Percentiles rank a stretch among this genome's conserved stretches.
These are phyloP conservation scores for Hamamelis virginiana DNA, from an alignment of 164 flowering plant species.

Conservation along the genomic window DNA sequence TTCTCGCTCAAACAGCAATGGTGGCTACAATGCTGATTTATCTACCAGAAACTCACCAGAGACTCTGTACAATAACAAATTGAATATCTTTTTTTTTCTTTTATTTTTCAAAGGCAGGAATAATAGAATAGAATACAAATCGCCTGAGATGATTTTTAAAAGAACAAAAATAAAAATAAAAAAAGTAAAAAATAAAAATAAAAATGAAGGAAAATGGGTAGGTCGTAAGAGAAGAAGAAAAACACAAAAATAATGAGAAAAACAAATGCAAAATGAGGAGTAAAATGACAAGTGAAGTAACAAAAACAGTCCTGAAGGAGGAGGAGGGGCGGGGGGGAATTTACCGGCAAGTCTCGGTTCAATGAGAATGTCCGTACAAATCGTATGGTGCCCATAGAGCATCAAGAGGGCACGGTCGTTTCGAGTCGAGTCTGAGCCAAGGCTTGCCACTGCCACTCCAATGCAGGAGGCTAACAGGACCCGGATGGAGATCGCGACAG, in stretches of 20 bases:
- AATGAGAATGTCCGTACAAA: conserved; percentile 53
- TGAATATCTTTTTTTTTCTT: conserved; percentile 17
- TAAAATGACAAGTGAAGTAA: not conserved
- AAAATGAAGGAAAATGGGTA: not conserved
- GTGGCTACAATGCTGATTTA: no score
- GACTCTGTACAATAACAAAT: conserved; percentile 9
- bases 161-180: conserved; percentile 5
- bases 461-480: conserved; percentile 89
- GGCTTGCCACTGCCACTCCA: conserved; percentile 99
- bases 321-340: conserved; percentile 25
- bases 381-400: conserved; percentile 87
- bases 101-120: conserved; percentile 30
- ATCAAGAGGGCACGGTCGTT: conserved; percentile 80
- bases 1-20: not conserved
- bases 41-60: not conserved
- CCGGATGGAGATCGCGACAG: conserved; percentile 85
- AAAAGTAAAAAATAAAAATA: conserved; percentile 8
- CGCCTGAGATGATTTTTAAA: conserved; percentile 15
- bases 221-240: not conserved
- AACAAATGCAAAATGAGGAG: not conserved
- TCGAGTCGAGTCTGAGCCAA: conserved; percentile 79
- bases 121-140: conserved; percentile 45
- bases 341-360: conserved; percentile 35
- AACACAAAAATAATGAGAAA: conserved; percentile 6
- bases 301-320: conserved; percentile 11